Conservation (phyloP, 805 yeast species). For the Starmerella sp. region DNA sequence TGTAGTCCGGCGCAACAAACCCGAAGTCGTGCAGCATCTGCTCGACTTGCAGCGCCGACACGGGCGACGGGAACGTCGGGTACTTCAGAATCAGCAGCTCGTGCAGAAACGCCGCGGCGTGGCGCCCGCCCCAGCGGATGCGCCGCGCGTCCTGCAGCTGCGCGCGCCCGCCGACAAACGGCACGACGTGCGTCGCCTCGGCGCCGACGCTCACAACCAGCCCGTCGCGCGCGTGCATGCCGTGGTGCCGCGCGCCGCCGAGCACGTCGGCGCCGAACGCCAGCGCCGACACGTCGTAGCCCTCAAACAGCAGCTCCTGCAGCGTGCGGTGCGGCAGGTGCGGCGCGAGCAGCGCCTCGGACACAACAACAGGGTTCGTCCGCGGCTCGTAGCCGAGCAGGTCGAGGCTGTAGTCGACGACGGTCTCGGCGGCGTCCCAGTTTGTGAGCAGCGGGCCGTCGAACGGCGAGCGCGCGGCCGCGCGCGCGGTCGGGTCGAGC, state of each 20-base stretch:
- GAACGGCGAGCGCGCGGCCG: constrained; percentile 65
- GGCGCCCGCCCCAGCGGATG: constrained; percentile 86
- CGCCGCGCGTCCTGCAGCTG: constrained; percentile 58
- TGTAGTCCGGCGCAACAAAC: constrained; percentile 61
- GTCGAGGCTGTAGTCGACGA: constrained; percentile 72
- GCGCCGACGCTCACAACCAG: constrained; percentile 75
- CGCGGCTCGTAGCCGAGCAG: constrained; percentile 51
- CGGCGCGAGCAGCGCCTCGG: constrained; percentile 67
- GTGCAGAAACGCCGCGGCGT: constrained; percentile 51
- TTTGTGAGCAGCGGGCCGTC: constrained; percentile 81
- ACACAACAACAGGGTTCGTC: constrained; percentile 61
- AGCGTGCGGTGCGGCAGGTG: constrained; percentile 56
- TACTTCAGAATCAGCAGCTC: constrained; percentile 65
- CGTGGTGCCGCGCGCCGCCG: constrained; percentile 42
- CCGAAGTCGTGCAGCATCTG: constrained; percentile 64
- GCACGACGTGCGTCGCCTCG: constrained; percentile 72
- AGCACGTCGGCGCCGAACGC: constrained; percentile 75
- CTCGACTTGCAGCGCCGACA: constrained; percentile 53
- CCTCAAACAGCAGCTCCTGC: constrained; percentile 78
- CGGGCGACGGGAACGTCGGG: constrained; percentile 77
- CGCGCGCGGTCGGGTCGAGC: constrained; percentile 55
- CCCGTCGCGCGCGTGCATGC: constrained; percentile 32
- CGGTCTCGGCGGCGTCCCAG: constrained; percentile 81
- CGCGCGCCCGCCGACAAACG: constrained; percentile 64
- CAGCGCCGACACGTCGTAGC: constrained; percentile 61